Conservation (phyloP, 768 basidiomycete genomes). For the Xerocomellus chrysenteron region DNA sequence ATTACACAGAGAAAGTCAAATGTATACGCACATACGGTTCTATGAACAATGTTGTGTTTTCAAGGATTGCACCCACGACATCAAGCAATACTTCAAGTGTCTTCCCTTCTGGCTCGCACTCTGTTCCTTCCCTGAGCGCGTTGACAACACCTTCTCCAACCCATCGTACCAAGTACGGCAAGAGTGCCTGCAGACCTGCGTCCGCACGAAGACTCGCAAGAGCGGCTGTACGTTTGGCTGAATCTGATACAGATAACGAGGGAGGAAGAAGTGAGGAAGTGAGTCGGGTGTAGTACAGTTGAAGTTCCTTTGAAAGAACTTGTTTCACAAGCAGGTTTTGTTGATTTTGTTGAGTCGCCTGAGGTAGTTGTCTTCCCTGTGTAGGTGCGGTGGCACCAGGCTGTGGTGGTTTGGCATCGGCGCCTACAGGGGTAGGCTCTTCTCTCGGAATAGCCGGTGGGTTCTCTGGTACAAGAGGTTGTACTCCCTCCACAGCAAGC, state of each 20-base stretch:
- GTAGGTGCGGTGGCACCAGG: conserved; percentile 21
- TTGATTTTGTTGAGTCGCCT: conserved; percentile 47
- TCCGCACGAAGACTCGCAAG: conserved; percentile 87
- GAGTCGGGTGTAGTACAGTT: conserved; percentile 91
- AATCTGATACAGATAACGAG: conserved; percentile 42
- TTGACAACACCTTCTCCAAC: conserved; percentile 82
- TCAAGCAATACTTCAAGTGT: conserved; percentile 81
- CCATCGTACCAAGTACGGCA: conserved; percentile 96
- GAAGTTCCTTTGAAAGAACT: conserved; percentile 89
- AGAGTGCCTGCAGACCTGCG: conserved; percentile 84
- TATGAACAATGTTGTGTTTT: conserved; percentile 86
- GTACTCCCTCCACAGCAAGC: conserved; percentile 97
- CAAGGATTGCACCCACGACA: conserved; percentile 79
- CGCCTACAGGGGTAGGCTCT: conserved; percentile 31
- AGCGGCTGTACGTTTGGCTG: conserved; percentile 80
- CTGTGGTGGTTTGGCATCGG: conserved; percentile 29
- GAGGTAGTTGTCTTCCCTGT: conserved; percentile 27
- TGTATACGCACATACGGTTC: conserved; percentile 86
- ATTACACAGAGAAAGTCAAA: not conserved
- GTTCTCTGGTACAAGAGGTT: conserved; percentile 95
- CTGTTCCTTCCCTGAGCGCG: conserved; percentile 47
- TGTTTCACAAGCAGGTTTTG: conserved; percentile 85
- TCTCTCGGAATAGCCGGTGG: conserved; percentile 78
- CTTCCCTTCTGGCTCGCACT: conserved; percentile 64
- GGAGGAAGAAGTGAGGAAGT: conserved; percentile 69